Evolutionary conservation across 345 rosid species (phyloP).

Genomic region (Hibiscus syriacus): DNA sequence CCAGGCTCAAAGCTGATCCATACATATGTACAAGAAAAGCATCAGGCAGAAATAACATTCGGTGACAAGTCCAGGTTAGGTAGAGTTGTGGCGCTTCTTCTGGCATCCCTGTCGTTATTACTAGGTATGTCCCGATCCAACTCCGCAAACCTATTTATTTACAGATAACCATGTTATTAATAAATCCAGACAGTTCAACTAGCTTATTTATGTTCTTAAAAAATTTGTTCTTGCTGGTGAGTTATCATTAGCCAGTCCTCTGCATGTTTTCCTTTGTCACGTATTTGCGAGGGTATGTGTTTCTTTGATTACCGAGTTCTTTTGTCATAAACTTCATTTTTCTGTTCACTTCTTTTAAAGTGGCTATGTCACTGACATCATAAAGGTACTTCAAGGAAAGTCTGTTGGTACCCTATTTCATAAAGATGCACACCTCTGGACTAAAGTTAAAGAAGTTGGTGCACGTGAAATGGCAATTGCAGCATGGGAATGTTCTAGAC

Average conservation of each 20-base stretch:
- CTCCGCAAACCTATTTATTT: background rate
- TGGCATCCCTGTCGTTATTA: conserved; percentile 65
- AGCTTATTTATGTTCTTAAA: background rate
- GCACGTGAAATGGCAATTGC: conserved; percentile 48
- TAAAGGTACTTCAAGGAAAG: conserved; percentile 47
- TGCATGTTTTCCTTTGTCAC: background rate
- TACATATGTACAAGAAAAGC: conserved; percentile 49
- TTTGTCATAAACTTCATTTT: background rate
- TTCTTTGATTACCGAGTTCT: background rate
- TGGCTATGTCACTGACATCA: conserved; percentile 37
- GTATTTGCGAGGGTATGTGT: background rate
- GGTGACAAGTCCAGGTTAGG: conserved; percentile 77
- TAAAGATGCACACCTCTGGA: conserved; percentile 37
- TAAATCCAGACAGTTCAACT: background rate
- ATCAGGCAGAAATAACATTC: conserved; percentile 54
- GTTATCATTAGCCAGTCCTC: background rate
- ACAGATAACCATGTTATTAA: background rate
- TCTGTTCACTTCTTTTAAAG: conserved; percentile 18
- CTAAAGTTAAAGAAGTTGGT: conserved; percentile 23
- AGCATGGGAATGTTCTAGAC: conserved; percentile 45
- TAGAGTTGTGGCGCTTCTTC: conserved; percentile 53
- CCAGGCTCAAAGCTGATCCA: conserved; percentile 56
- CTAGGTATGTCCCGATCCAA: conserved; percentile 34
- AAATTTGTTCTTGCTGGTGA: background rate
- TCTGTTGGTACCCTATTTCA: conserved; percentile 45